A percentile compares a stretch with the other conserved stretches of the same genome.
Conservation (phyloP, 176 grass and related monocot species). For the Bonia amplexicaulis region DNA sequence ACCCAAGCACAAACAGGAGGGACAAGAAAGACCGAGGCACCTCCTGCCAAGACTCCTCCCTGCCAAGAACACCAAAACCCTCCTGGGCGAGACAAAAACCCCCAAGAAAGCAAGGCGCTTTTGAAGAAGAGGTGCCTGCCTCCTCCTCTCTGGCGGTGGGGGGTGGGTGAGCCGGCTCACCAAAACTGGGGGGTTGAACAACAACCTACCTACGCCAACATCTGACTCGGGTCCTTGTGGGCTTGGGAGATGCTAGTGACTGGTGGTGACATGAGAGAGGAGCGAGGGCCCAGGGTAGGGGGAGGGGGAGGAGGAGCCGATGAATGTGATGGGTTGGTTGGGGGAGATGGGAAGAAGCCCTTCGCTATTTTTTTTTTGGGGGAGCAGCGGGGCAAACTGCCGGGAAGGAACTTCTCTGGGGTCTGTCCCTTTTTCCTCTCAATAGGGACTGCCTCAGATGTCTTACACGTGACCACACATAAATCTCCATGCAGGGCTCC, state of each 20-base stretch:
- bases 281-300: not conserved
- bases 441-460: too few relatives aligned
- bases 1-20: not conserved
- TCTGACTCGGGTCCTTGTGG: conserved; percentile 41
- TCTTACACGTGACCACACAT: too few relatives aligned
- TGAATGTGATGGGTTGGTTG: not conserved
- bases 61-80: not conserved
- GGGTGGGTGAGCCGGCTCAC: conserved; percentile 15
- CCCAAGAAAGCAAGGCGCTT: not conserved
- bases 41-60: not conserved
- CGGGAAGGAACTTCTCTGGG: too few relatives aligned
- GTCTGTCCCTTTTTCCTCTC: too few relatives aligned
- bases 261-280: not conserved
- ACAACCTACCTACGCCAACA: conserved; percentile 21
- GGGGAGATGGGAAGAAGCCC: not conserved
- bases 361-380: conserved; percentile 11
- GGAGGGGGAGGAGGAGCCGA: too few relatives aligned
- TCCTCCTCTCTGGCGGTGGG: not conserved
- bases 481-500: too few relatives aligned
- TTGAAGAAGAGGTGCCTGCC: conserved; percentile 5
- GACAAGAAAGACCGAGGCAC: not conserved
- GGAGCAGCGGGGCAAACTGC: not conserved
- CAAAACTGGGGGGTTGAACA: not conserved
- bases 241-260: not conserved
- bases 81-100: not conserved